phyloP scores from a whole-genome alignment of 345 rosid genomes.

The Hibiscus syriacus region DNA sequence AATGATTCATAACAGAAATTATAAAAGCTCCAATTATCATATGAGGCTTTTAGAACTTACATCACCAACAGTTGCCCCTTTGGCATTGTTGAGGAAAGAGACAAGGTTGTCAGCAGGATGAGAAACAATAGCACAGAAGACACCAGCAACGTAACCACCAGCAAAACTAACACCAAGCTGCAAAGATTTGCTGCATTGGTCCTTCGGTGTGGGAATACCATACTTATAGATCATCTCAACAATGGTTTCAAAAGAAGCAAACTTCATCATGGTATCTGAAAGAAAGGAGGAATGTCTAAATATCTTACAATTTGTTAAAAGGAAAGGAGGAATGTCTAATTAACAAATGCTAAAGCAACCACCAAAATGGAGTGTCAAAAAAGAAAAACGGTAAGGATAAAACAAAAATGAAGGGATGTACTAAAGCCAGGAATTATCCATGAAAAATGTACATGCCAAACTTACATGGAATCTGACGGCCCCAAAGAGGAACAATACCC shows the following conservation, averaged over 20 bases:
- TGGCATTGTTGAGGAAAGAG: conserved; percentile 96
- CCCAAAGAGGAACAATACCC: conserved; percentile 96
- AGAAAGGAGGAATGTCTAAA: not conserved
- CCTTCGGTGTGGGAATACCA: conserved; percentile 75
- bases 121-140: not conserved
- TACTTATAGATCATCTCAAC: conserved; percentile 86
- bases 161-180: conserved; percentile 96
- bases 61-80: conserved; percentile 95
- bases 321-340: too few species aligned
- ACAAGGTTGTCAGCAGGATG: conserved; percentile 89
- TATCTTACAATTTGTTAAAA: not conserved
- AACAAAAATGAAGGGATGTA: too few species aligned
- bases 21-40: not conserved
- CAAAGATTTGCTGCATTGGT: conserved; percentile 69
- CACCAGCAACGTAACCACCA: conserved; percentile 54
- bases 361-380: not conserved
- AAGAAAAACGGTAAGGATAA: not conserved
- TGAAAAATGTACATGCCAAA: not conserved
- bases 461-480: conserved; percentile 99
- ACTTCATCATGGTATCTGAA: conserved; percentile 98
- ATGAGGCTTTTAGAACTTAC: conserved; percentile 33
- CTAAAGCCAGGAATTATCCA: not conserved
- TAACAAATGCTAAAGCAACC: not conserved
- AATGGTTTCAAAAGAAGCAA: conserved; percentile 89
- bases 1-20: not conserved